Evolutionary conservation across 148 eudicot genomes (phyloP), one percentile per base, ranked within the genome.

Genomic region (Rhododendron kiyosumense): DNA sequence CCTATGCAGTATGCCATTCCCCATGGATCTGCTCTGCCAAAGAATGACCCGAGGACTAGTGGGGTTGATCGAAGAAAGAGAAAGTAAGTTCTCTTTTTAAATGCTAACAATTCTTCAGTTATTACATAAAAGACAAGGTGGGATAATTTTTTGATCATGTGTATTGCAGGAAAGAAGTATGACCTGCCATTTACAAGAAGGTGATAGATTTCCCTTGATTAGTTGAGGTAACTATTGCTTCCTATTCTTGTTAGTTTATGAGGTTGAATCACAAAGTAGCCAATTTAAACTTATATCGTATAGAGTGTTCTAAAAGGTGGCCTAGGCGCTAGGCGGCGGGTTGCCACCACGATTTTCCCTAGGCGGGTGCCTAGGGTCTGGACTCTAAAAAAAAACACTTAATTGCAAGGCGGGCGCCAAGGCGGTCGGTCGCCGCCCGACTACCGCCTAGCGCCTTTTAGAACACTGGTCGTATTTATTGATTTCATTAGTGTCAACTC

Each of bases 1-100:
- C 96, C 98, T 7, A 92, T 94, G 98, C 98, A 89, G 87, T 95
- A 94, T 87, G 92, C 88, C 36, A 89, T 92, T 71, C 93, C 96
- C 41, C 80, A 95, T 77, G 95, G 92, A 83, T 89, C 98, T 59
- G 85, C 91, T 84, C 88, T 88, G 71, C 90, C 89, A 83, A 96
- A 92, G 87, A 94, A 85, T 88, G 98, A 97, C 83, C 87, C 85
- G 77, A 94, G 97, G 89, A 94, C 87, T 63, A 90, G 90, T 83
- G 93, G 89, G 54, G 81, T 89, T 61, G 99, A 97, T 87, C 88
- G 94, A 84, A 93, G 96, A 86, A 96, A 95, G 93, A 93, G 98
- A 87, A 96, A 97, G 99, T 95, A 92, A 59, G 88, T 54, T 73
- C 63, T 54, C 43, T 51, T 80, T 49, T 30, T 14, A 51, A 49